Percentiles rank a stretch among this genome's conserved stretches.
Conservation (phyloP, 176 grass and related monocot genomes). For the Rhynchospora breviuscula region DNA sequence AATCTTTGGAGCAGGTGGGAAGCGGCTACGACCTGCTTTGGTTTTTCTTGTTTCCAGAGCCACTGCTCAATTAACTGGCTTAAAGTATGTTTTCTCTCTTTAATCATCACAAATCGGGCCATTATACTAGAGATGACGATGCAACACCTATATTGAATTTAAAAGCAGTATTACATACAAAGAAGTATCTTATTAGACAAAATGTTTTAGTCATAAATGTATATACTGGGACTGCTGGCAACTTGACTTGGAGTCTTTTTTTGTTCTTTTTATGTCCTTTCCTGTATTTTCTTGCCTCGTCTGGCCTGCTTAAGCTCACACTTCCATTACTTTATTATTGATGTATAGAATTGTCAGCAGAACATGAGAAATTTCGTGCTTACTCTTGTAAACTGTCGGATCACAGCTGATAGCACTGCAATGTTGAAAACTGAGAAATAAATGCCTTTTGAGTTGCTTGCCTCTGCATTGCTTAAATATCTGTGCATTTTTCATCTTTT, state of each 20-base stretch:
- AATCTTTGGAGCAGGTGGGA: slow-evolving; percentile 96
- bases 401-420: background rate
- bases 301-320: no score
- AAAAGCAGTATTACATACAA: background rate
- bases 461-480: background rate
- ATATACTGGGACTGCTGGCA: background rate
- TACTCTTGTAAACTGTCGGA: background rate
- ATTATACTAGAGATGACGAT: background rate
- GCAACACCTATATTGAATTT: background rate
- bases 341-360: background rate
- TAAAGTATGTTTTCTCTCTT: slow-evolving; percentile 47
- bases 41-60: slow-evolving; percentile 96
- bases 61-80: slow-evolving; percentile 62
- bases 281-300: no score
- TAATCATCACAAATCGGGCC: background rate
- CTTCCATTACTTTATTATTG: no score
- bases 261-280: background rate
- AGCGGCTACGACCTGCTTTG: slow-evolving; percentile 84
- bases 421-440: background rate
- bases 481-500: background rate
- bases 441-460: background rate
- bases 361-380: background rate
- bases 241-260: background rate
- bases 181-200: background rate
- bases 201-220: background rate